Base-by-base conservation (phyloP, 1,139 yeast species). In the Pichia sp. region DNA sequence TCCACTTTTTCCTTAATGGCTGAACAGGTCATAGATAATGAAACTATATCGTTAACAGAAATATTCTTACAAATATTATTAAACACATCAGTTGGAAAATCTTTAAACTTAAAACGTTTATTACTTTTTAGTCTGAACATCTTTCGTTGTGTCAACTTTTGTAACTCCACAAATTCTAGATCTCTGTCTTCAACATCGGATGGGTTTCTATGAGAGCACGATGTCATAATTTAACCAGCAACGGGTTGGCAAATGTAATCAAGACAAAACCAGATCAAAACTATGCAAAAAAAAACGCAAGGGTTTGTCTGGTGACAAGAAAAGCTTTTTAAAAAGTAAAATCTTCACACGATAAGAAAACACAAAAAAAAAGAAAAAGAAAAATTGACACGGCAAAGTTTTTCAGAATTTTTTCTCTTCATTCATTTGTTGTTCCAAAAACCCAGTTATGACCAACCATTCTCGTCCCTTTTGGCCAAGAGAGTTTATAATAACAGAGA, bases 51-150 rank as follows among this genome's bases (percentile, higher is more conserved):
- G 3, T 34, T 19, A 7, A 53, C 51, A 8, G 52, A 42, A 7
- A 57, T 44, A 30, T 54, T 54, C 3, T 38, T 25, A 30, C 59
- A 57, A 3, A 57, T 49, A 1, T 33, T 46, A 10, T 44, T 42
- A 11, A 56, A 39, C 4, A 56, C 47, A 0, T 27, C 14, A 13
- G 16, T n/a, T 9, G 58, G 55, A 10, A 56, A 50, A 27, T 49
- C 45, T 28, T 45, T 34, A 9, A 39, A 39, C 13, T 22, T 19
- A 6, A 36, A 36, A 19, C 16, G 14, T 10, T 18, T 19, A 18
- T 36, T 3, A 5, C 19, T 36, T 18, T 36, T 36, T 36, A 18
- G 14, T 36, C 7, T 18, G 9, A 19, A 6, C 5, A 36, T 36
- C 41, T 36, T 19, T 36, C 41, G 9, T 14, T 36, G 41, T 36